Base-by-base conservation (phyloP, 2,329 filamentous ascomycete species). In the Trichophyton equinum region DNA sequence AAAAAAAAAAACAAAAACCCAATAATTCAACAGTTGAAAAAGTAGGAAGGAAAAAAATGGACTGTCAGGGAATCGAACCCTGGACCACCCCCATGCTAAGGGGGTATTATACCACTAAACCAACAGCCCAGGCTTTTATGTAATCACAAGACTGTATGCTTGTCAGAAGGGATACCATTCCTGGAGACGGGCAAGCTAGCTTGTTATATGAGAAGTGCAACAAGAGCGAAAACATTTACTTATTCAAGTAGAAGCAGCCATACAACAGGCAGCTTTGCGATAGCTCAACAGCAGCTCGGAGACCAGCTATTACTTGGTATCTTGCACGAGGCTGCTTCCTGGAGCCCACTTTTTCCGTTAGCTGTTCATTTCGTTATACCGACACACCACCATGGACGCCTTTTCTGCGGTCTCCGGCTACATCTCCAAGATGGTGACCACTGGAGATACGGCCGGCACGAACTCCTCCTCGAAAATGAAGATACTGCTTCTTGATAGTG, bases 381-480 rank as follows among this genome's bases (percentile, higher is more conserved):
- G 33, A 38, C 33, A 13, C 33, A 38, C 33, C 51, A 13, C 30
- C 51, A 99, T 99, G 94, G 94, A 99, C 72, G 85, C 97, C 70
- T 88, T 95, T 64, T 88, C 95, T 73, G 89, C 91, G 67, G 86
- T 96, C 71, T 87, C 91, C 69, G 88, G 90, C 77, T 99, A 99
- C 80, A 87, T 99, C 80, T 87, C 87, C 74, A 96, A 91, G 82
- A 96, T 99, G 85, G 86, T 97, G 74, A 87, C 89, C 66, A 84
- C 84, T 66, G 89, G 89, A 70, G 91, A 96, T 76, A 81, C 71
- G 78, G 71, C 75, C 70, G 79, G 84, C 57, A 76, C 80, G 49
- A 82, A 83, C 62, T 81, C 84, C 51, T 81, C 86, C 58, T 86
- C 89, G 22, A 97, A 96, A 79, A 99, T 99, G 94, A 99, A 99